Percentiles rank a stretch among this genome's conserved stretches.
Conservation (phyloP, 78 protist species). For the Planoprotostelium fungivorum region DNA sequence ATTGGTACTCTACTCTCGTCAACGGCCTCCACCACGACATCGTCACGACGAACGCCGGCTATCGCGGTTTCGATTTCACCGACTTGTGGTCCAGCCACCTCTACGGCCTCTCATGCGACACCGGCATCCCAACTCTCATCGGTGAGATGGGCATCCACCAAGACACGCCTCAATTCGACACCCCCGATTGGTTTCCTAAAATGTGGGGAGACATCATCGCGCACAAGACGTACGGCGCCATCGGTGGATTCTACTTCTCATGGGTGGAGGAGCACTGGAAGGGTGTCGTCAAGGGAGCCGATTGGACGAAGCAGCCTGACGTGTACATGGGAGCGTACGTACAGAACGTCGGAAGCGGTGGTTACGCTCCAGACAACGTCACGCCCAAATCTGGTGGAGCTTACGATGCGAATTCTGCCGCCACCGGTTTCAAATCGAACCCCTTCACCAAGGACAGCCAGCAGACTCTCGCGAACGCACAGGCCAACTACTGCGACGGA, state of each 20-base stretch:
- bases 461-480: neutral
- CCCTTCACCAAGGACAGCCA: neutral
- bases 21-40: neutral
- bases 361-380: neutral
- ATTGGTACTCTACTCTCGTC: neutral
- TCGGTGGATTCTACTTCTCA: neutral
- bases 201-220: neutral
- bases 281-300: neutral
- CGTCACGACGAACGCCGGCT: neutral
- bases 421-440: neutral
- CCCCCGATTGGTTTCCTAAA: neutral
- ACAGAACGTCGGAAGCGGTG: neutral
- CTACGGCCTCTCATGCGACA: neutral
- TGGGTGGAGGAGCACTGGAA: conserved; percentile 2
- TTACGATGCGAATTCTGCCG: neutral
- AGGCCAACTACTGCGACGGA: neutral
- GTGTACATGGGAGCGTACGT: neutral
- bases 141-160: neutral
- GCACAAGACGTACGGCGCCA: neutral
- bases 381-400: neutral
- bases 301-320: neutral
- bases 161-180: neutral
- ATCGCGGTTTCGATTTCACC: neutral
- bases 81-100: neutral
- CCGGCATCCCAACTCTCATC: neutral